Evolutionary conservation across 225 moss, liverwort and hornwort genomes (phyloP).

Genomic region (Ulota crispa): DNA sequence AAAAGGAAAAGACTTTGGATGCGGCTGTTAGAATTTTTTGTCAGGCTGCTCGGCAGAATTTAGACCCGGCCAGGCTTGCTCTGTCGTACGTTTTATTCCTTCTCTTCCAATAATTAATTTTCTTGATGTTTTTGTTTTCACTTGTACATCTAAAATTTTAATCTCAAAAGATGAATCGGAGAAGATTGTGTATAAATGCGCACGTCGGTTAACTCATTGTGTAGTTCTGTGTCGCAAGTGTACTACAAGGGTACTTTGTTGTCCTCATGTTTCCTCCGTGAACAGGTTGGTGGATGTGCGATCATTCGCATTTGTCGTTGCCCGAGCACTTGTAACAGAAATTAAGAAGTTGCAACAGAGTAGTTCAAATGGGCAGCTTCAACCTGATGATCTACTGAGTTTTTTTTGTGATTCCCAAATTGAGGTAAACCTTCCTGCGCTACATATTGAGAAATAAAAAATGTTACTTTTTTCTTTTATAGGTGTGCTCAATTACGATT

Average conservation of each 20-base stretch:
- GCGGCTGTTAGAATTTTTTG: slow-evolving; percentile 74
- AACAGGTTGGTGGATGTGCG: slow-evolving; percentile 80
- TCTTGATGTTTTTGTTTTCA: background rate
- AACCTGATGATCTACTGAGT: slow-evolving; percentile 49
- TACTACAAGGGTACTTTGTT: background rate
- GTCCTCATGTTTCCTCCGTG: slow-evolving; percentile 4
- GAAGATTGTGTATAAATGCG: background rate
- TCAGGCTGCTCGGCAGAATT: slow-evolving; percentile 63
- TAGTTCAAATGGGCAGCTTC: slow-evolving; percentile 55
- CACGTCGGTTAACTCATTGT: background rate
- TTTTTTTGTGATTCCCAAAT: slow-evolving; percentile 52
- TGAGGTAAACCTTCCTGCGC: slow-evolving; percentile 28
- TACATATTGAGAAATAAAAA: background rate
- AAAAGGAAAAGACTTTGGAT: slow-evolving; percentile 89
- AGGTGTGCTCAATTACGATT: background rate
- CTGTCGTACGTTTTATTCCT: slow-evolving; percentile 53
- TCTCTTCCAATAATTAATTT: background rate
- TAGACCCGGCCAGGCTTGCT: slow-evolving; percentile 62
- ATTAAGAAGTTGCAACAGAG: slow-evolving; percentile 66
- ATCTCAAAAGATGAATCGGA: background rate
- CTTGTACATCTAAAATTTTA: background rate
- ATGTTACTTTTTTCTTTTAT: background rate
- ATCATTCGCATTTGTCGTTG: slow-evolving; percentile 77
- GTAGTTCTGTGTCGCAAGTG: background rate
- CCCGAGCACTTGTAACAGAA: slow-evolving; percentile 74